Evolutionary conservation across 768 basidiomycete genomes (phyloP).

Genomic region (Amanita polypyramis): DNA sequence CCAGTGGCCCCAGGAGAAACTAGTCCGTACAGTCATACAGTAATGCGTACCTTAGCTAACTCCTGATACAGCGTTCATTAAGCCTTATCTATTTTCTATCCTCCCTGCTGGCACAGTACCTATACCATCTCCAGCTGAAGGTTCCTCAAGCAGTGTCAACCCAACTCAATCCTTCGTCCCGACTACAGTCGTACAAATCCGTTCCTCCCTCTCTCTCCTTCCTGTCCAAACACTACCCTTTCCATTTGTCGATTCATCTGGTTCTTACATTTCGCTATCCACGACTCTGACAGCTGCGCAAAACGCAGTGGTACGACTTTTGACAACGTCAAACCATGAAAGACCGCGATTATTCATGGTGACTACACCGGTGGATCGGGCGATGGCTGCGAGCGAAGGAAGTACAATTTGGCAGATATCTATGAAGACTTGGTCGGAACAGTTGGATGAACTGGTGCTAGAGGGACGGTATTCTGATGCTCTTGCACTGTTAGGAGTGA

Average conservation of each 20-base stretch:
- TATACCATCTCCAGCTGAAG: slow-evolving; percentile 14
- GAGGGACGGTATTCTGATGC: slow-evolving; percentile 67
- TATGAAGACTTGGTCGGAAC: slow-evolving; percentile 68
- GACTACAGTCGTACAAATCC: slow-evolving; percentile 57
- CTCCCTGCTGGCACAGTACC: slow-evolving; percentile 58
- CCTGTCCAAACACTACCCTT: slow-evolving; percentile 53
- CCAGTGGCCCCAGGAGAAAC: slow-evolving; percentile 77
- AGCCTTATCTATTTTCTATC: slow-evolving; percentile 70
- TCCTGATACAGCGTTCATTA: slow-evolving; percentile 43
- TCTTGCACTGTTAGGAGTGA: slow-evolving; percentile 60
- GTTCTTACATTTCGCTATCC: slow-evolving; percentile 12
- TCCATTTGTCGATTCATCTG: slow-evolving; percentile 37
- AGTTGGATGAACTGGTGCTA: slow-evolving; percentile 75
- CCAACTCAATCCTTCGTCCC: slow-evolving; percentile 35
- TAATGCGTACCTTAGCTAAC: not conserved
- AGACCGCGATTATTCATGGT: slow-evolving; percentile 53
- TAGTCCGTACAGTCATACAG: not conserved
- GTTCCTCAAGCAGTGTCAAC: slow-evolving; percentile 27
- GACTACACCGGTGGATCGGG: slow-evolving; percentile 67
- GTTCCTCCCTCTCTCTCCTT: slow-evolving; percentile 56
- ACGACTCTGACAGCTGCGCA: slow-evolving; percentile 14
- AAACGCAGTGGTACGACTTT: slow-evolving; percentile 50
- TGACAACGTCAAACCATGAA: slow-evolving; percentile 42
- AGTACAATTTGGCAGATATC: slow-evolving; percentile 67
- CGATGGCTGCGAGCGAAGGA: slow-evolving; percentile 55